Evolutionary conservation across 2,329 filamentous ascomycete genomes (phyloP), one percentile per base, ranked within the genome.

Genomic region (Thielaviopsis musarum): DNA sequence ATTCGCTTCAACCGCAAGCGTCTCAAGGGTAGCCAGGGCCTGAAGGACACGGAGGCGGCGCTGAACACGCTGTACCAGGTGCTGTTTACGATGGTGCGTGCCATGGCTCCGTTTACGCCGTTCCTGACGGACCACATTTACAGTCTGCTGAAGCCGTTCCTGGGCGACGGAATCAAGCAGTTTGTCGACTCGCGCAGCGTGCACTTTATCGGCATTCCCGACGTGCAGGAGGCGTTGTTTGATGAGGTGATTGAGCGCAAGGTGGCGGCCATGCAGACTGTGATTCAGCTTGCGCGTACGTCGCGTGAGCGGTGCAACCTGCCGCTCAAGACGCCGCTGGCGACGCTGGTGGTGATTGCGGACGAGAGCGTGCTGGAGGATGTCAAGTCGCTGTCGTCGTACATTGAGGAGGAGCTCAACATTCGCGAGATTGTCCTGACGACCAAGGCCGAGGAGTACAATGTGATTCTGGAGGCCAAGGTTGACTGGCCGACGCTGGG

Each of bases 51-150:
- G 12, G 75, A 84, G 52, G 85, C 91, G 66, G 88, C 89, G 1
- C 76, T 95, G 59, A 93, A 94, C 73, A 91, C 89, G 2, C 78
- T 95, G 28, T 91, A 91, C 67, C 87, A 94, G 71, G 85, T 94
- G 61, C 76, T 95, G n/a, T 94, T 83, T 71, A 94, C 87, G 9
- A 77, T 95, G 54, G 82, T 86, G 66, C 80, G 87, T 62, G 87
- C 85, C 38, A 79, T 95, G 57, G 88, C 90, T 24, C 89, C 90
- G 5, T 95, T 95, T 72, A 91, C 85, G 1, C 90, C 90, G 2
- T 95, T 95, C 75, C 78, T 95, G 66, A 88, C 88, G 62, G 90
- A 95, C 66, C 90, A 84, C 69, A 91, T 95, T 69, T 95, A 93
- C 74, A 78, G 81, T 60, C 83, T 84, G 62, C 78, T 95, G n/a